Conservation (phyloP, 2,329 filamentous ascomycete species). For the Aspergillus hiratsukae region DNA sequence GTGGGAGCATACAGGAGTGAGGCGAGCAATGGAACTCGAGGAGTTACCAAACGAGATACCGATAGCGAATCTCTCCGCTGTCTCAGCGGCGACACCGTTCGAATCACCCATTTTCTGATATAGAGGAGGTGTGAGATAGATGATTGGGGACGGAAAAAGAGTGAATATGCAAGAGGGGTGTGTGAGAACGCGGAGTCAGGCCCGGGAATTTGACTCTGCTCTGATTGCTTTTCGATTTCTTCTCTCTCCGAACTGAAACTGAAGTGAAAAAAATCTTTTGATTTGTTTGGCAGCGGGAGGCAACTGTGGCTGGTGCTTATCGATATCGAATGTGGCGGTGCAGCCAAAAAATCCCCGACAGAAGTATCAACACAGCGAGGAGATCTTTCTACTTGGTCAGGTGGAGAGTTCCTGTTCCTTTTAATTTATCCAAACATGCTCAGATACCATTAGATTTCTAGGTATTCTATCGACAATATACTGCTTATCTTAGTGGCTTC, state of each 20-base stretch:
- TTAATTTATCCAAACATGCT: background rate
- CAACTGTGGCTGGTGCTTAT: slow-evolving; percentile 33
- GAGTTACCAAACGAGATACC: slow-evolving; percentile 98
- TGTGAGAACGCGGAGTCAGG: slow-evolving; percentile 3
- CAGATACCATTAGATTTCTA: background rate
- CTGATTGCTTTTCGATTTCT: slow-evolving; percentile 8
- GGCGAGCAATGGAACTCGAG: slow-evolving; percentile 94
- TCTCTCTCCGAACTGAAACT: slow-evolving; percentile 11
- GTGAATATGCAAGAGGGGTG: slow-evolving; percentile 18
- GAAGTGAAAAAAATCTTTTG: slow-evolving; percentile 35
- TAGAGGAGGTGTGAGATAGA: slow-evolving; percentile 7
- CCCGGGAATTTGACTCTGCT: slow-evolving; percentile 1
- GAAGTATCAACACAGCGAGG: background rate
- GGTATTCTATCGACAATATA: background rate
- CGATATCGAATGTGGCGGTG: slow-evolving; percentile 32
- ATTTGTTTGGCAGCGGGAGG: slow-evolving; percentile 26
- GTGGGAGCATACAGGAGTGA: slow-evolving; percentile 52
- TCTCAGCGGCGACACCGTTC: slow-evolving; percentile 45
- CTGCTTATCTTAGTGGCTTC: background rate
- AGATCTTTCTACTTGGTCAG: no score
- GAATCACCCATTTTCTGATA: slow-evolving; percentile 45
- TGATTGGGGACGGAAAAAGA: slow-evolving; percentile 16
- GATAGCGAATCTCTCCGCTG: slow-evolving; percentile 63
- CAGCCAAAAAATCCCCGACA: slow-evolving; percentile 1
- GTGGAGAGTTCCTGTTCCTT: background rate